These are phyloP conservation scores for Diplodia sapinea DNA, from an alignment of 2,329 filamentous ascomycete genomes.

Conservation along the genomic window DNA sequence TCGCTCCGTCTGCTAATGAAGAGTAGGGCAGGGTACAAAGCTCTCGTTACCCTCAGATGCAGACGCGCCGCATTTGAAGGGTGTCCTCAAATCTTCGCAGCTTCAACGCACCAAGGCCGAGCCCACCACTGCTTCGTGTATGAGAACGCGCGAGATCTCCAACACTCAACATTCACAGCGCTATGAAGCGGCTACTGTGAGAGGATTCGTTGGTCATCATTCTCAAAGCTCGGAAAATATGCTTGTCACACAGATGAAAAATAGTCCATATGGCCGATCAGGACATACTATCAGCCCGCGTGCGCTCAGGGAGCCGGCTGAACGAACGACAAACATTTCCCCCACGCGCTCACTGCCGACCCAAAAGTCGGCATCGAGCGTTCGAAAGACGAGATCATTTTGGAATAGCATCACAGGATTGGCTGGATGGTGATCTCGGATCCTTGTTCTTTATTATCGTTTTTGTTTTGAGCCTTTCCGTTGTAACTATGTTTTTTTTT, in stretches of 20 bases:
- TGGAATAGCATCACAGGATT: conserved; percentile 27
- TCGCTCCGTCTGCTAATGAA: conserved; percentile 24
- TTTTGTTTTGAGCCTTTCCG: neutral
- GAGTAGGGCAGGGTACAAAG: neutral
- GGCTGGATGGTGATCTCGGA: conserved; percentile 19
- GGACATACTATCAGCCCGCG: neutral
- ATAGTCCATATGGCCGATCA: neutral
- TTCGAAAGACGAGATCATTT: conserved; percentile 23
- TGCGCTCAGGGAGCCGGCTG: neutral
- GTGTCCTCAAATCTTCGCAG: neutral
- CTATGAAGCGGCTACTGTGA: conserved; percentile 9
- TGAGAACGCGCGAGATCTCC: neutral
- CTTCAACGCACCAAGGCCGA: neutral
- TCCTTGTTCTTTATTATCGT: neutral
- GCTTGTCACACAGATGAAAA: conserved; percentile 7
- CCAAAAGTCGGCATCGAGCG: conserved; percentile 8
- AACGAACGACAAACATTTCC: neutral
- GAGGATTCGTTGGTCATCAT: neutral
- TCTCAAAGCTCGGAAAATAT: conserved; percentile 13
- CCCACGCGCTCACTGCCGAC: neutral
- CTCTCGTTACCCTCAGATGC: neutral
- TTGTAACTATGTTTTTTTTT: conserved; percentile 21
- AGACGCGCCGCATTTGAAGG: neutral
- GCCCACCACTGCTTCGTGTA: neutral
- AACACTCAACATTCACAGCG: neutral